phyloP scores from a whole-genome alignment of 305 asterid species.

The Petunia hybrid region DNA sequence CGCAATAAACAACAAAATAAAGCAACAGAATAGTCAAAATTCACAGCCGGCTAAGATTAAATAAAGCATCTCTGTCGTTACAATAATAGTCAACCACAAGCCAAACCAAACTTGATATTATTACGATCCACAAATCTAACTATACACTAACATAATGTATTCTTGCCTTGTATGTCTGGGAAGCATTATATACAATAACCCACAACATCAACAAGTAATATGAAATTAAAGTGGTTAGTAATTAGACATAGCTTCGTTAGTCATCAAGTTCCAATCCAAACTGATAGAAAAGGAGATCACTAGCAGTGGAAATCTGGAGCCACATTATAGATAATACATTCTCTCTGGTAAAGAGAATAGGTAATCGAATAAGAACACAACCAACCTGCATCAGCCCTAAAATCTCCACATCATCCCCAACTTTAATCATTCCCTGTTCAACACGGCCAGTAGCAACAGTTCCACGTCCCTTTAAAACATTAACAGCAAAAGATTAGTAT shows the following conservation, averaged over 20 bases:
- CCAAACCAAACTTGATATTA: neutral
- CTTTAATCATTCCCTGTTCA: conserved; percentile 90
- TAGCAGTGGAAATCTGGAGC: neutral
- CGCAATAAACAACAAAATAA: neutral
- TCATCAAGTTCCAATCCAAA: neutral
- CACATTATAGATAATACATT: neutral
- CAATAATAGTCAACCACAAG: conserved; percentile 14
- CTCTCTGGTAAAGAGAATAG: neutral
- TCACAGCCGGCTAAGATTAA: neutral
- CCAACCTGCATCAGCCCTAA: conserved; percentile 84
- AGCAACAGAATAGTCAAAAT: neutral
- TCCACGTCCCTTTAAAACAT: conserved; percentile 87
- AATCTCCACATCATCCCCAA: conserved; percentile 97
- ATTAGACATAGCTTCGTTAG: neutral
- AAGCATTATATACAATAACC: neutral
- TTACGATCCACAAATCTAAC: conserved; percentile 4
- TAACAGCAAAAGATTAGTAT: conserved; percentile 30
- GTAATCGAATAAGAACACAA: conserved; percentile 21
- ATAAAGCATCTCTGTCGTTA: conserved; percentile 11
- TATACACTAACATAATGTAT: neutral
- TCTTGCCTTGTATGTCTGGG: neutral
- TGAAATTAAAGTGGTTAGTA: neutral
- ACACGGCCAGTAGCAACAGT: conserved; percentile 99
- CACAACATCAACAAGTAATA: neutral
- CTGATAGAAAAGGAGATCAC: neutral